Conservation (phyloP, 139 green algal genomes). For the Coccomyxa sp. region DNA sequence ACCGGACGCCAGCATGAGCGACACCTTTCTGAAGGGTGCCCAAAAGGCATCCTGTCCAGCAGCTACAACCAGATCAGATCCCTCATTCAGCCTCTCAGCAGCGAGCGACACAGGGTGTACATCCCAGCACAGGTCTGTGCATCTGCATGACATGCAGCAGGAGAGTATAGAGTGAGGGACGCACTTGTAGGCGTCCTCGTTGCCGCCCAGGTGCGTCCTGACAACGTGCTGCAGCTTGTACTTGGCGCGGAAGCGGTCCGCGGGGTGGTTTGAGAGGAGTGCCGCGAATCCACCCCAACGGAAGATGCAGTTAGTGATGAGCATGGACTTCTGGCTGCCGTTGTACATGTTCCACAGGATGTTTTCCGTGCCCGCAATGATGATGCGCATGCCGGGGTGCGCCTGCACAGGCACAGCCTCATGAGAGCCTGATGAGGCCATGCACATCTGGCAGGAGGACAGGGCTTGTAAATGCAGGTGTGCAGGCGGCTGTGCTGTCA, state of each 20-base stretch:
- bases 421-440: too few species aligned
- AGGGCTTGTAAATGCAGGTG: too few species aligned
- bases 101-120: too few species aligned
- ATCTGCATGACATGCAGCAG: too few species aligned
- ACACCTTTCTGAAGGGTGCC: too few species aligned
- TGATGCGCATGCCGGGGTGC: conserved; percentile 3
- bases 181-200: conserved; percentile 22
- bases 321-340: conserved; percentile 53
- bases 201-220: conserved; percentile 20
- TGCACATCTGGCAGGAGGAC: too few species aligned
- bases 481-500: too few species aligned
- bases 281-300: conserved; percentile 17
- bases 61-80: too few species aligned
- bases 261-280: conserved; percentile 21
- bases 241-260: conserved; percentile 15
- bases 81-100: too few species aligned
- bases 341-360: not conserved
- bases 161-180: not conserved
- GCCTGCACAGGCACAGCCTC: not conserved
- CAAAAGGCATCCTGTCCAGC: too few species aligned
- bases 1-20: too few species aligned
- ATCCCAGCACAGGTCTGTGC: too few species aligned
- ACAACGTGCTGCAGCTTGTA: conserved; percentile 33
- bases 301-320: conserved; percentile 36
- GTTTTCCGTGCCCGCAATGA: conserved; percentile 8